A percentile compares a stretch with the other conserved stretches of the same genome.
Conservation (phyloP, 306 rosid genomes). For the Acmispon strigosus region DNA sequence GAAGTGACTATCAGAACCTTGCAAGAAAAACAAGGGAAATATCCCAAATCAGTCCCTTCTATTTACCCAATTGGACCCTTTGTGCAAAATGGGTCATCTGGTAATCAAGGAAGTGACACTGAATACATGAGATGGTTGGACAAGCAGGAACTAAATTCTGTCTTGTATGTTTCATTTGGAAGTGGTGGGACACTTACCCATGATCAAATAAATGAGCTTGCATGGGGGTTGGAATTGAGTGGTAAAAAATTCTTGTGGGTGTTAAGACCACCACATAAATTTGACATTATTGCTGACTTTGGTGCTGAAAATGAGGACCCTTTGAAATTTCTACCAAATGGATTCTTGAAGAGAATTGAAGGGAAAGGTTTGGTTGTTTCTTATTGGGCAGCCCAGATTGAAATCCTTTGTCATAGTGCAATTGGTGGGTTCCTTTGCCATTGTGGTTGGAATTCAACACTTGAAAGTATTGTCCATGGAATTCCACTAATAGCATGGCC, state of each 20-base stretch:
- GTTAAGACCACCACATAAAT: constrained; percentile 21
- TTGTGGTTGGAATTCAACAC: constrained; percentile 38
- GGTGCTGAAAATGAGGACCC: not conserved
- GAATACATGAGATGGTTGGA: constrained; percentile 25
- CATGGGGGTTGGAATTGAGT: constrained; percentile 30
- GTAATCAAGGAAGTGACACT: not conserved
- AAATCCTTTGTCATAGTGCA: constrained; percentile 21
- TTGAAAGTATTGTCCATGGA: constrained; percentile 24
- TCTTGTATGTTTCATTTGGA: constrained; percentile 29
- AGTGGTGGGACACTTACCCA: constrained; percentile 24
- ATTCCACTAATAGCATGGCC: constrained; percentile 34
- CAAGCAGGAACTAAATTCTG: constrained; percentile 4
- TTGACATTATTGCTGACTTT: not conserved
- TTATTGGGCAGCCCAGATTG: constrained; percentile 29
- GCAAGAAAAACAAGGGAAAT: not conserved
- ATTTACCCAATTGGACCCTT: constrained; percentile 42
- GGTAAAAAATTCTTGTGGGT: constrained; percentile 25
- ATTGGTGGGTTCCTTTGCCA: constrained; percentile 22
- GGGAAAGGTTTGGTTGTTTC: constrained; percentile 28
- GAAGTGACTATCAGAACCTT: constrained; percentile 8
- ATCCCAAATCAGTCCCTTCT: not conserved
- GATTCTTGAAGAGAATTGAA: constrained; percentile 22
- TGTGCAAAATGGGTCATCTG: constrained; percentile 5
- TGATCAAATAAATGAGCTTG: constrained; percentile 26
- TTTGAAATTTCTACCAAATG: constrained; percentile 21